Evolutionary conservation across 257 asterid species (phyloP), one percentile per base, ranked within the genome.

Genomic region (Lantana camara): DNA sequence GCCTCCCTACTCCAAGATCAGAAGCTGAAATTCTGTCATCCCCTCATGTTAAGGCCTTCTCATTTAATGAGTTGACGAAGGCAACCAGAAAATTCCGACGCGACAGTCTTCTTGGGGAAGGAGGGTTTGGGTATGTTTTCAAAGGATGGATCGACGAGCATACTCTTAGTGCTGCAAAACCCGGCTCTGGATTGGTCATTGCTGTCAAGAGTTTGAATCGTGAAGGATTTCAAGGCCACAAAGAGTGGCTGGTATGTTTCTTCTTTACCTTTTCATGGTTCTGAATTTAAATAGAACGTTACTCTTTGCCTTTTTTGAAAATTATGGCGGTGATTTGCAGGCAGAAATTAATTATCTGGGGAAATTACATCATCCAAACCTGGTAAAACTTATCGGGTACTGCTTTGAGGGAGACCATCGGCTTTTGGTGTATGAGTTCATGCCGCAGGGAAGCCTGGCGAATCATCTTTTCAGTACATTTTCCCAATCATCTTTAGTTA

Each of bases 371-470:
- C 99, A 93, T 75, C 85, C 79, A 8, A 90, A 93, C 79, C 80
- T 93, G 35, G 99, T 93, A 37, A 93, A 93, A 74, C 96, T 93
- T 42, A 85, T 93, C 8, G 99, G 99, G 10, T 93, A 89, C 69
- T 93, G 97, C 84, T 71, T 79, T 0, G 99, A 90, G 30, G 99
- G 95, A 3, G 96, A 90, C 69, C 79, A 90, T 51, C 88, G 93
- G 56, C 96, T 93, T 42, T 77, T 90, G 73, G 99, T 93, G 35
- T 93, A 93, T 5, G 99, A 90, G 76, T 93, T 90, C 87, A 86
- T 93, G 97, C 89, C 96, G 7, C 90, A 82, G 74, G 99, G 99
- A 74, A 93, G 99, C 84, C 76, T 94, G 54, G 99, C 90, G 81
- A 94, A 90, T 68, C 99, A 94, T 77, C 71, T 94, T 56, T 88